Evolutionary conservation across 1,284 basidiomycete genomes (phyloP).

Genomic region (Pascua guehoae): DNA sequence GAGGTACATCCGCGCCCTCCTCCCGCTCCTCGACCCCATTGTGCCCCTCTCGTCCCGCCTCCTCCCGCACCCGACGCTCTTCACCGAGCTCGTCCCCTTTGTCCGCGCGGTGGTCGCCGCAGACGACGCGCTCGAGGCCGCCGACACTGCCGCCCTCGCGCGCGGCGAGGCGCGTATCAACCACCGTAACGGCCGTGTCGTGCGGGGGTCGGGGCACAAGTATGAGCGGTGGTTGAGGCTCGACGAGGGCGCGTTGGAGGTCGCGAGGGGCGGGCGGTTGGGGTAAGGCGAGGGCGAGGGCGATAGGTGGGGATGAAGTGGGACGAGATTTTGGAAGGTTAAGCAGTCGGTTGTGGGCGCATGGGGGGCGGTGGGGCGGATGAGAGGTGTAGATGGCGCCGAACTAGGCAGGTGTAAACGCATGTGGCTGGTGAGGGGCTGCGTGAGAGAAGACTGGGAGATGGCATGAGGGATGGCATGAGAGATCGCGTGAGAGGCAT

Average conservation of each 20-base stretch:
- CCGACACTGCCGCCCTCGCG: constrained; percentile 30
- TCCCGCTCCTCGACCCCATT: constrained; percentile 52
- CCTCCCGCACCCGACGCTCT: constrained; percentile 53
- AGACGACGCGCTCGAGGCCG: constrained; percentile 57
- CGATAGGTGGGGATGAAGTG: too few relatives aligned
- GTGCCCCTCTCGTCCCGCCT: constrained; percentile 48
- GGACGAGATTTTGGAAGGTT: too few relatives aligned
- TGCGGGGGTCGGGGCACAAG: constrained; percentile 17
- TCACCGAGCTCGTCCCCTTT: constrained; percentile 69
- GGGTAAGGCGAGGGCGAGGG: background rate
- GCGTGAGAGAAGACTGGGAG: too few relatives aligned
- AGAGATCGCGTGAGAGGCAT: too few relatives aligned
- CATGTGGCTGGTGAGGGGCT: too few relatives aligned
- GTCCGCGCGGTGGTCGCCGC: constrained; percentile 63
- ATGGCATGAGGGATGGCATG: too few relatives aligned
- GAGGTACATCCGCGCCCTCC: constrained; percentile 34
- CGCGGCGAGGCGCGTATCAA: constrained; percentile 34
- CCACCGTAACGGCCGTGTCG: constrained; percentile 40
- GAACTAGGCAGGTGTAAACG: too few relatives aligned
- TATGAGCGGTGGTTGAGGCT: constrained; percentile 23
- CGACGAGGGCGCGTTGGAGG: constrained; percentile 10
- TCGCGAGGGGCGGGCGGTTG: constrained; percentile 3
- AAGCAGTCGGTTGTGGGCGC: too few relatives aligned
- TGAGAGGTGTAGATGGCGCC: too few relatives aligned
- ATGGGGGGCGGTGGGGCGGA: too few relatives aligned